Evolutionary conservation across 371 early-diverging fungal species (phyloP), one percentile per base, ranked within the genome.

Genomic region (Mucor racemosus): DNA sequence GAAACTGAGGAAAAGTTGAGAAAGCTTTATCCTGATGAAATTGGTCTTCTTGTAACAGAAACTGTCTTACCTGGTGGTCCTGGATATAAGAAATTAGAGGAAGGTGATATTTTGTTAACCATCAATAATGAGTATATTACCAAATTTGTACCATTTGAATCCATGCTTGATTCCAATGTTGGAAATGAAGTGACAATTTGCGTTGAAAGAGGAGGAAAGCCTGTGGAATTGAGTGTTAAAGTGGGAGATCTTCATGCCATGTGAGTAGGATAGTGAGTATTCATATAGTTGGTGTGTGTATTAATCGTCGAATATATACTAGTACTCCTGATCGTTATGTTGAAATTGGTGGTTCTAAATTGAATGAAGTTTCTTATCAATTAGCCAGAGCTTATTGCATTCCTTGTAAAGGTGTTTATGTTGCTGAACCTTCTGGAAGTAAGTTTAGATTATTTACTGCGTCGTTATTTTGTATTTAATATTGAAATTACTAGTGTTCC

Each of bases 311-410:
- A 9, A 38, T 38, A 15, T 42, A 7, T n/a, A 8, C 58, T 50
- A 83, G 84, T 60, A 92, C 94, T 11, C 94, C 95, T 5, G 84
- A 88, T 76, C 80, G 88, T 15, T 91, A 86, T 71, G 85, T 97
- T 11, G 94, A 96, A 74, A 82, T 96, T 40, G 97, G 98, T 62
- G 98, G 97, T 31, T 89, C 89, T 7, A 90, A 88, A 54, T 80
- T 96, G 56, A 92, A 96, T 73, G 88, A 94, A 66, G 80, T 96
- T 3, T 92, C 93, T 19, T 97, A 94, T 73, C 96, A 95, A 78
- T 81, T 96, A 21, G 97, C 96, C 0, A 80, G 92, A 59, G 83
- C 87, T 11, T 94, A 90, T 68, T 86, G 86, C 46, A 86, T 92
- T n/a, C 93, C 95, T 5, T 88, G 88, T n/a, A 86, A 86, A 44